A percentile compares a stretch with the other conserved stretches of the same genome.
Conservation (phyloP, 495 filamentous ascomycete species). For the Penicillium lividum region DNA sequence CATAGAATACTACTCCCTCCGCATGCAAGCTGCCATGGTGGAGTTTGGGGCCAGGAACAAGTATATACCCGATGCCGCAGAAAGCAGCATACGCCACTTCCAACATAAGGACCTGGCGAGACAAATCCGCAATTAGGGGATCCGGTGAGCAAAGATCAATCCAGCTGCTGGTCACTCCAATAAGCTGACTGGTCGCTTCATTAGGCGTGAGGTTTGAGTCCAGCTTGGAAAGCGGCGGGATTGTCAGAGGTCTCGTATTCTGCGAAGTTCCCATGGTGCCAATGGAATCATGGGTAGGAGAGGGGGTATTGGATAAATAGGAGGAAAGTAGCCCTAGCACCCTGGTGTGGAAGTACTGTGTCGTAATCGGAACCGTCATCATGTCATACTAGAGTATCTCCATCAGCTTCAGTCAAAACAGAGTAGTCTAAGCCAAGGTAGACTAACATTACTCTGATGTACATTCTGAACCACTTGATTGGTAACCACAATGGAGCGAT, state of each 20-base stretch:
- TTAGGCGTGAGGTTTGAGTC: conserved; percentile 76
- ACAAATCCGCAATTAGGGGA: conserved; percentile 77
- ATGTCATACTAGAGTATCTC: conserved; percentile 74
- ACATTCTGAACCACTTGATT: conserved; percentile 65
- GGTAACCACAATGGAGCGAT: conserved; percentile 60
- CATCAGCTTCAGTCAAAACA: conserved; percentile 14
- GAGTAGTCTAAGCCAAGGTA: background rate
- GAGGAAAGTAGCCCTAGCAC: conserved; percentile 65
- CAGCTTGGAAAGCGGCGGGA: conserved; percentile 68
- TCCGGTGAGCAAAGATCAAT: conserved; percentile 86
- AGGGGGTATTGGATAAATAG: conserved; percentile 46
- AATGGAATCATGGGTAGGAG: conserved; percentile 31
- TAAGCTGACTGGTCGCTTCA: conserved; percentile 66
- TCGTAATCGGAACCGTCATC: conserved; percentile 88
- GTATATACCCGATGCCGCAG: conserved; percentile 80
- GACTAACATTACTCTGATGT: conserved; percentile 56
- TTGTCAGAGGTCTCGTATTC: conserved; percentile 51
- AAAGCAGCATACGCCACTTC: conserved; percentile 95
- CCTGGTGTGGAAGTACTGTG: conserved; percentile 73
- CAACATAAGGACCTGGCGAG: conserved; percentile 82
- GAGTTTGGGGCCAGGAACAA: conserved; percentile 73
- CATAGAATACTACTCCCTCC: conserved; percentile 67
- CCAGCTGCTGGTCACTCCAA: conserved; percentile 80
- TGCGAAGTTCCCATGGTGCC: conserved; percentile 39
- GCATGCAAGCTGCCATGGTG: conserved; percentile 46